Conservation (phyloP, 2,329 filamentous ascomycete species). For the Alternaria infectoria region DNA sequence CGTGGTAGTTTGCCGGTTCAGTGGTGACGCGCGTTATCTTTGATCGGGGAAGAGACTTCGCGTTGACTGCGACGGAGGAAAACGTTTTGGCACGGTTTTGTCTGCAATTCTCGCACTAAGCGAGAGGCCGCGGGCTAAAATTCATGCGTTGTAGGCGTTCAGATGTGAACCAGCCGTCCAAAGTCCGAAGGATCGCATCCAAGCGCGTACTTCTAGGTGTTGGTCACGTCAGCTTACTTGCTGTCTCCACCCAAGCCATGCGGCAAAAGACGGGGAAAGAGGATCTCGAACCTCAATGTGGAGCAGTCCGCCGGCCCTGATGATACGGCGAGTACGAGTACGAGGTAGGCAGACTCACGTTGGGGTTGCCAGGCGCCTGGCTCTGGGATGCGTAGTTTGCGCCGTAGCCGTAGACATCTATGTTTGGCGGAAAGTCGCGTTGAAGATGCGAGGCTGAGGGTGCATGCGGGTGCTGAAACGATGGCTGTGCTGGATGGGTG, state of each 20-base stretch:
- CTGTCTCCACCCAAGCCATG: background rate
- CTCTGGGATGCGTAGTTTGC: constrained; percentile 12
- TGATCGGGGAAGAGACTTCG: too few species aligned
- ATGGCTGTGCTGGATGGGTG: constrained; percentile 12
- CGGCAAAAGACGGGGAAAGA: constrained; percentile 4
- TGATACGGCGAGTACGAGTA: constrained; percentile 9
- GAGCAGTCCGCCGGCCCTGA: constrained; percentile 7
- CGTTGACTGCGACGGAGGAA: background rate
- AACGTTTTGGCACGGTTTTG: background rate
- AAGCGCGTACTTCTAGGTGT: constrained; percentile 9
- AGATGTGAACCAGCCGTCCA: constrained; percentile 3
- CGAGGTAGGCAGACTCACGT: constrained; percentile 26
- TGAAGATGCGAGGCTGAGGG: constrained; percentile 20
- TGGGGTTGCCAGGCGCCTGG: constrained; percentile 15
- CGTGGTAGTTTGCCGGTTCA: background rate
- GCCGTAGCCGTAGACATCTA: constrained; percentile 20
- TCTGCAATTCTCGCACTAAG: fast-evolving
- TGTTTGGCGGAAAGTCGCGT: constrained; percentile 9
- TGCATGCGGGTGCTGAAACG: constrained; percentile 19
- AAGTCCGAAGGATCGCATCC: constrained; percentile 2
- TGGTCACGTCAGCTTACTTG: constrained; percentile 8
- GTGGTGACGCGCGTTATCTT: background rate
- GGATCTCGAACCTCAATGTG: constrained; percentile 15
- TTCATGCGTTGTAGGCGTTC: background rate
- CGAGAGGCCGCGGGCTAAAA: fast-evolving